These are phyloP conservation scores for Leccinum olivaceopallidum DNA, from an alignment of 768 basidiomycete species.

Conservation along the genomic window DNA sequence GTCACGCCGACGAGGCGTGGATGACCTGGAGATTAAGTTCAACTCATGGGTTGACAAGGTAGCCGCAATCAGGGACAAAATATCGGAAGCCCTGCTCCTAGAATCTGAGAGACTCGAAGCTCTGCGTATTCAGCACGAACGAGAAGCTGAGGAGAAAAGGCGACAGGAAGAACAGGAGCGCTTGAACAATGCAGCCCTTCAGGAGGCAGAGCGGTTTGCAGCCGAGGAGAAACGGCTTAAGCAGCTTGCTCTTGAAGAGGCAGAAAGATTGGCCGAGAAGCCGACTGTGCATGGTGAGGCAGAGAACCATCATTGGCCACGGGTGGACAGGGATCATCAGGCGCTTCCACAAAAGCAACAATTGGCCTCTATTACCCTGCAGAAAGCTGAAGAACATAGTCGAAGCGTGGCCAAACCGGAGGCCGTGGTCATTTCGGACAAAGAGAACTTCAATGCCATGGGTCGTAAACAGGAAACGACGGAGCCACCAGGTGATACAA, in stretches of 20 bases:
- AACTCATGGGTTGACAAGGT: constrained; percentile 48
- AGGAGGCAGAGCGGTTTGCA: constrained; percentile 34
- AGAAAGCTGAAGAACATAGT: constrained; percentile 5
- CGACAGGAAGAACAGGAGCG: constrained; percentile 18
- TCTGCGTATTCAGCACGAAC: constrained; percentile 32
- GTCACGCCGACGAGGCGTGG: constrained; percentile 48
- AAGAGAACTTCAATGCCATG: background rate
- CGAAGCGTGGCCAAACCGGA: constrained; percentile 5
- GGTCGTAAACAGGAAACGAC: constrained; percentile 3
- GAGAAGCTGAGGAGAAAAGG: constrained; percentile 26
- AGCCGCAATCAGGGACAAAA: constrained; percentile 31
- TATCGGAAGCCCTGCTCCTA: constrained; percentile 41
- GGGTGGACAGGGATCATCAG: constrained; percentile 10
- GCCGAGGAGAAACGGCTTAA: constrained; percentile 30
- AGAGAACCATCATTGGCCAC: constrained; percentile 27
- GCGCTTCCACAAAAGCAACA: constrained; percentile 2
- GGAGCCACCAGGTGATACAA: background rate
- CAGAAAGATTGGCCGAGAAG: constrained; percentile 15
- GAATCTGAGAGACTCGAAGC: constrained; percentile 45
- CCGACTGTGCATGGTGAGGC: constrained; percentile 20
- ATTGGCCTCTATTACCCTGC: background rate
- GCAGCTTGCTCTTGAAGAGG: constrained; percentile 15
- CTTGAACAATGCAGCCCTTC: constrained; percentile 37
- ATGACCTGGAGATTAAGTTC: constrained; percentile 51
- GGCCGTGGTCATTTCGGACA: background rate